A percentile compares a stretch with the other conserved stretches of the same genome.
phyloP scores from a whole-genome alignment of 306 rosid genomes.

The Sesbania bispinosa region DNA sequence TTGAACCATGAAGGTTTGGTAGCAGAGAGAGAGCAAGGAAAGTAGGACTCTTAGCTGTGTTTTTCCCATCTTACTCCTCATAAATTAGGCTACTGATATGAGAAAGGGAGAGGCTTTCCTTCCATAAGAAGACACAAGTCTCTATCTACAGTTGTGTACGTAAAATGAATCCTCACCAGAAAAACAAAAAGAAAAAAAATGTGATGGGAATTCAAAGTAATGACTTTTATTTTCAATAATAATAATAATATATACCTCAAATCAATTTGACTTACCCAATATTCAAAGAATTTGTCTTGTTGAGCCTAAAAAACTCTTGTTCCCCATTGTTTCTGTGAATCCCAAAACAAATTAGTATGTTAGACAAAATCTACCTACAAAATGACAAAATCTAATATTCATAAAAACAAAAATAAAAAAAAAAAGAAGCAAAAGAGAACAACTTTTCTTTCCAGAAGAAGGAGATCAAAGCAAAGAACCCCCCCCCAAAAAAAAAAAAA shows the following conservation, averaged over 20 bases:
- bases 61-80: constrained; percentile 25
- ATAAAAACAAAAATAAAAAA: background rate
- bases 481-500: background rate
- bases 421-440: constrained; percentile 20
- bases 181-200: background rate
- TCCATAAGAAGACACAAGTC: constrained; percentile 80
- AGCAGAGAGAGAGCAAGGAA: constrained; percentile 20
- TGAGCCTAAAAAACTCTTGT: constrained; percentile 11
- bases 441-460: constrained; percentile 27
- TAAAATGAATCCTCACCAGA: constrained; percentile 40
- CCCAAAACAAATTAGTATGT: background rate
- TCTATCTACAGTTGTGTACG: constrained; percentile 49
- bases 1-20: constrained; percentile 29
- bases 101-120: constrained; percentile 50
- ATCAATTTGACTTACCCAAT: constrained; percentile 33
- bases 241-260: constrained; percentile 35
- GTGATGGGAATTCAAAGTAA: constrained; percentile 7
- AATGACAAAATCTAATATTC: constrained; percentile 6
- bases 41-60: constrained; percentile 38
- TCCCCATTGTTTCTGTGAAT: constrained; percentile 8
- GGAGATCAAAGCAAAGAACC: constrained; percentile 43
- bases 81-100: constrained; percentile 19
- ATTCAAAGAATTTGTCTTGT: constrained; percentile 20
- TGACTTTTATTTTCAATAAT: background rate
- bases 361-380: background rate